Percentiles rank a stretch among this genome's conserved stretches.
phyloP scores from a whole-genome alignment of 2,329 filamentous ascomycete genomes.

The Domatiomyces catenatus region DNA sequence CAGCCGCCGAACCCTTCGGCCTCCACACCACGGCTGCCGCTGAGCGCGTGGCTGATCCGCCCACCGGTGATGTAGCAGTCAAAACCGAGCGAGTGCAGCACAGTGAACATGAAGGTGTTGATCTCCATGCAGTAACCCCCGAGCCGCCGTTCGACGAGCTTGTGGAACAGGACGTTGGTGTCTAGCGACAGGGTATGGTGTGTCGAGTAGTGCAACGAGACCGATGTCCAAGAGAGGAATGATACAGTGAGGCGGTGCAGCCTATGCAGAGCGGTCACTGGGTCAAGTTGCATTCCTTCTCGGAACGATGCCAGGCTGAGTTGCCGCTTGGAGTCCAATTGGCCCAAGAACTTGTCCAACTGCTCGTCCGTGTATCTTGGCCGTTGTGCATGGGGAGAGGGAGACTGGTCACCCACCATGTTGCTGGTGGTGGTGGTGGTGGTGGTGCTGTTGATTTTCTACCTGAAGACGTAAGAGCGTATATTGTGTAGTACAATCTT shows the following conservation, averaged over 20 bases:
- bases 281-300: constrained; percentile 18
- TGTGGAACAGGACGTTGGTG: constrained; percentile 35
- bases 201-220: constrained; percentile 40
- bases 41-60: constrained; percentile 25
- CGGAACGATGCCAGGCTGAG: constrained; percentile 18
- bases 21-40: constrained; percentile 23
- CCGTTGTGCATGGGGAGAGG: neutral
- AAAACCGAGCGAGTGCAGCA: constrained; percentile 39
- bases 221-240: constrained; percentile 41
- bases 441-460: too few species aligned
- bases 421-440: neutral
- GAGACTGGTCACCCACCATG: neutral
- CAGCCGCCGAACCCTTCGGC: constrained; percentile 31
- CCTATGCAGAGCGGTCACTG: constrained; percentile 20
- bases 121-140: constrained; percentile 50
- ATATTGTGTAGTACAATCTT: too few species aligned
- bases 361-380: constrained; percentile 24
- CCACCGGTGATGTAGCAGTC: constrained; percentile 41
- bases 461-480: too few species aligned
- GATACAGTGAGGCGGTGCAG: constrained; percentile 32
- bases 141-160: constrained; percentile 35
- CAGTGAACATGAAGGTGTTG: constrained; percentile 37
- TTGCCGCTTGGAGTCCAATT: constrained; percentile 16
- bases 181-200: constrained; percentile 35
- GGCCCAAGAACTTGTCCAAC: constrained; percentile 23